Percentiles rank a stretch among this genome's conserved stretches.
These are phyloP conservation scores for Diutina catenulata DNA, from an alignment of 1,139 yeast species.

Conservation along the genomic window DNA sequence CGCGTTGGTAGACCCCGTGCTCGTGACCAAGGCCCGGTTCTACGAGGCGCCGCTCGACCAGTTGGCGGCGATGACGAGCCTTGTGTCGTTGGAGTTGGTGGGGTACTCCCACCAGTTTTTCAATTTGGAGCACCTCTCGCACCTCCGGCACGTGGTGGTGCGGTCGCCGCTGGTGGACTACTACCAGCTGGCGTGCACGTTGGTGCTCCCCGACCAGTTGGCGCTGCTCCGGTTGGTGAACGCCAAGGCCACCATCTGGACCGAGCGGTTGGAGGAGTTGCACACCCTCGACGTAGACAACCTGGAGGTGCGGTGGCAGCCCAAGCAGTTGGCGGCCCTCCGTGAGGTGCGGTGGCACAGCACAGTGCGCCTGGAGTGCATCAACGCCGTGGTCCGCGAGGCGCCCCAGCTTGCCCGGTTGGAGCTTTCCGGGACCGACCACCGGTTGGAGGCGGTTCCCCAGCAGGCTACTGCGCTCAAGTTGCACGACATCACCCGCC, in stretches of 20 bases:
- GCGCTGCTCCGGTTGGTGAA: background rate
- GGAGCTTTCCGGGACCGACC: background rate
- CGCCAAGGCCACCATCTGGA: background rate
- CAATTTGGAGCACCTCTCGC: background rate
- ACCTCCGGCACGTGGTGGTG: background rate
- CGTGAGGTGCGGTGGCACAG: too few relatives aligned
- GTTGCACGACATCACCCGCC: background rate
- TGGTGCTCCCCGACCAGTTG: background rate
- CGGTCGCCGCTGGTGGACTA: background rate
- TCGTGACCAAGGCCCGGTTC: background rate
- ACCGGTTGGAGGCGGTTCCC: background rate
- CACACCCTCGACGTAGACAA: background rate
- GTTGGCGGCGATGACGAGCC: background rate
- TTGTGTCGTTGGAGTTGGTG: background rate
- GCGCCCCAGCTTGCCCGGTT: background rate
- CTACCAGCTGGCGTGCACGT: background rate
- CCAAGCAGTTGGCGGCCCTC: background rate
- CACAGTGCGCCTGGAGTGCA: background rate
- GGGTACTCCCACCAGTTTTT: constrained; percentile 2
- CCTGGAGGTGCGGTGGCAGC: constrained; percentile 2
- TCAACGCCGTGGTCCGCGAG: background rate
- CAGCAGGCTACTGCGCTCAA: background rate
- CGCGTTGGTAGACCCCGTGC: background rate
- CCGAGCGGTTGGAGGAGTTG: background rate
- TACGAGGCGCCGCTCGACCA: background rate